These are phyloP conservation scores for Kingdonia uniflora DNA, from an alignment of 164 flowering plant species.

Conservation along the genomic window DNA sequence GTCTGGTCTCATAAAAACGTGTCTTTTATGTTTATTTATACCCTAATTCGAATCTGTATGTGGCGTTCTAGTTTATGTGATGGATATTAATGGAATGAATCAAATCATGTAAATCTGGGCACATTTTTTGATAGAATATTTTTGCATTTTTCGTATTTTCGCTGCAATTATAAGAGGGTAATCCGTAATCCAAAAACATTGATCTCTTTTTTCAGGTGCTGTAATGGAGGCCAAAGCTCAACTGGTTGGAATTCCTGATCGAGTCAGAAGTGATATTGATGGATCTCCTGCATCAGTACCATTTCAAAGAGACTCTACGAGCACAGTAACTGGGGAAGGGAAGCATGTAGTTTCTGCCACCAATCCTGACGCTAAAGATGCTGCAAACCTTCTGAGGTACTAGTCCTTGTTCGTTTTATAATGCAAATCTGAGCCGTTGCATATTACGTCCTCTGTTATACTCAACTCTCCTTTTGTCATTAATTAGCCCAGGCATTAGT, in stretches of 20 bases:
- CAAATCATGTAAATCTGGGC: no score
- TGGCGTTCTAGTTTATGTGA: no score
- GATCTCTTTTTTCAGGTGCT: conserved; percentile 36
- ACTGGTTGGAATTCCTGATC: conserved; percentile 78
- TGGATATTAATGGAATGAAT: no score
- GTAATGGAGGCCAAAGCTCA: conserved; percentile 92
- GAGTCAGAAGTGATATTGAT: conserved; percentile 79
- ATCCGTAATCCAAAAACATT: no score
- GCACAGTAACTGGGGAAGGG: conserved; percentile 24
- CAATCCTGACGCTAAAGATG: conserved; percentile 75
- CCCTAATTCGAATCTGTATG: no score
- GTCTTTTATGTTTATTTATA: no score
- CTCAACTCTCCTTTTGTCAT: neutral
- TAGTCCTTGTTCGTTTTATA: neutral
- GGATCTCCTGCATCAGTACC: conserved; percentile 22
- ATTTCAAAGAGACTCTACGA: conserved; percentile 19
- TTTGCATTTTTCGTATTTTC: no score
- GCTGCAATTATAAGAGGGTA: no score
- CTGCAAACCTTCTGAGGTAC: conserved; percentile 80
- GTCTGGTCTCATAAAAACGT: no score
- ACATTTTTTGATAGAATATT: no score
- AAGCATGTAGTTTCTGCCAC: conserved; percentile 61
- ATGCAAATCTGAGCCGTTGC: neutral
- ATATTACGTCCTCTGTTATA: neutral
- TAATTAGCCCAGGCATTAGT: no score